phyloP scores from a whole-genome alignment of 2,329 filamentous ascomycete species.

The Pseudopyrenochaeta lycopersici region DNA sequence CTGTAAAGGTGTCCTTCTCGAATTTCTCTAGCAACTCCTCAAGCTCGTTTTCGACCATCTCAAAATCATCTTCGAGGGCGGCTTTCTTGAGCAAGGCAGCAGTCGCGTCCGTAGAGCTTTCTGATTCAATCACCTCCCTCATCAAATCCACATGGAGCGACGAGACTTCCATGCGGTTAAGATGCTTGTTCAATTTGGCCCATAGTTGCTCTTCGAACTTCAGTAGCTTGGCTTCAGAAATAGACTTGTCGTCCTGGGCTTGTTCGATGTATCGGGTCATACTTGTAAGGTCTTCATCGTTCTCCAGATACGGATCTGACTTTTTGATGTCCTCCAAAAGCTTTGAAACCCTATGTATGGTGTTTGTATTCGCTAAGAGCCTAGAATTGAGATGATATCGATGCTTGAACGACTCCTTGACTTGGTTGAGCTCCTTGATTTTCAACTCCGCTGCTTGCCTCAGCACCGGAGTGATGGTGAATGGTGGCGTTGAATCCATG shows the following conservation, averaged over 20 bases:
- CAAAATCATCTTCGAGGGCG: constrained; percentile 51
- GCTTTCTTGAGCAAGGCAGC: constrained; percentile 27
- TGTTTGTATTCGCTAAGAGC: constrained; percentile 26
- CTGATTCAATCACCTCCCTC: constrained; percentile 35
- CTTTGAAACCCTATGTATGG: constrained; percentile 41
- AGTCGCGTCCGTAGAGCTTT: constrained; percentile 32
- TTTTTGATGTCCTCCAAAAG: constrained; percentile 50
- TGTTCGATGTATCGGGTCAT: constrained; percentile 64
- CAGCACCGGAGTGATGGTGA: constrained; percentile 28
- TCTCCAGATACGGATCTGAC: constrained; percentile 42
- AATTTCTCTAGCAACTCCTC: constrained; percentile 59
- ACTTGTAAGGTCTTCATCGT: constrained; percentile 51
- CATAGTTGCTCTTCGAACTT: constrained; percentile 60
- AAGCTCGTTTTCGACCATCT: constrained; percentile 63
- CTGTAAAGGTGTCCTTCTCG: constrained; percentile 25
- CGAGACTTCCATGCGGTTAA: constrained; percentile 65
- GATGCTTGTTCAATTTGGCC: constrained; percentile 58
- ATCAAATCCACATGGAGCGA: constrained; percentile 65
- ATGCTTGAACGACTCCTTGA: constrained; percentile 59
- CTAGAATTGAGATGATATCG: constrained; percentile 52
- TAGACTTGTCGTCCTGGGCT: constrained; percentile 62
- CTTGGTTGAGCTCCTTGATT: constrained; percentile 64
- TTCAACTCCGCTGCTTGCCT: constrained; percentile 50
- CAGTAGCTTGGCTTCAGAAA: constrained; percentile 57
- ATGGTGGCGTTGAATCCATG: constrained; percentile 11